A percentile compares a stretch with the other conserved stretches of the same genome.
phyloP scores from a whole-genome alignment of 2,329 filamentous ascomycete species.

The Leptographium galeiforme region DNA sequence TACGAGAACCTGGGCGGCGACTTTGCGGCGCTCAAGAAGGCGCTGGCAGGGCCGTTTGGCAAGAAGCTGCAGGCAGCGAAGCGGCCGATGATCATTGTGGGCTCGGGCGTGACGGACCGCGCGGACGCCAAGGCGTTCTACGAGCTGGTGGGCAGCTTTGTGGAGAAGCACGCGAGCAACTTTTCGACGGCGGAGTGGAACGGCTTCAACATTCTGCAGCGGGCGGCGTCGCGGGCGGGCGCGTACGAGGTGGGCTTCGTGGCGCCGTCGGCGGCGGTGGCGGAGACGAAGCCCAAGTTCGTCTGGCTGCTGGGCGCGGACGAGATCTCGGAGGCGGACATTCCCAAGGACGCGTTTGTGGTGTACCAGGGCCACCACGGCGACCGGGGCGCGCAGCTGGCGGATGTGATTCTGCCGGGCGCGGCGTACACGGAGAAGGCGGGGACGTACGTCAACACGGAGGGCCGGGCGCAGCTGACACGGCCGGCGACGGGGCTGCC shows the following conservation, averaged over 20 bases:
- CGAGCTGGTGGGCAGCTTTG: constrained; percentile 77
- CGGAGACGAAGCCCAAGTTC: constrained; percentile 81
- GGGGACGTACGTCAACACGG: constrained; percentile 93
- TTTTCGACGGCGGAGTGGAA: constrained; percentile 90
- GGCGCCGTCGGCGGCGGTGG: constrained; percentile 67
- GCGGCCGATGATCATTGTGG: constrained; percentile 92
- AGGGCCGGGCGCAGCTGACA: constrained; percentile 89
- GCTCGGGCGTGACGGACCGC: constrained; percentile 85
- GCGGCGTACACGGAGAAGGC: constrained; percentile 96
- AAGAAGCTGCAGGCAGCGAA: constrained; percentile 82
- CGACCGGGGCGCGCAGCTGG: constrained; percentile 82
- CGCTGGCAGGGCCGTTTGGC: constrained; percentile 75
- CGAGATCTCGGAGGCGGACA: constrained; percentile 70
- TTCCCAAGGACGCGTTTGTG: constrained; percentile 91
- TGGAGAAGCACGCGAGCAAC: constrained; percentile 82
- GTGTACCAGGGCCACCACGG: constrained; percentile 98
- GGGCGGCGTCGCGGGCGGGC: constrained; percentile 79
- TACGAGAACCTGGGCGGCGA: constrained; percentile 81
- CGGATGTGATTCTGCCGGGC: constrained; percentile 85
- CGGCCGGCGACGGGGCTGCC: constrained; percentile 79
- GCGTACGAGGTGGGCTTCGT: constrained; percentile 95
- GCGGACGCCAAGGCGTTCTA: constrained; percentile 84
- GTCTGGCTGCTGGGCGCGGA: constrained; percentile 94
- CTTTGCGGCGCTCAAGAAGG: constrained; percentile 67
- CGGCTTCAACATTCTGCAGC: constrained; percentile 92